These are phyloP conservation scores for Aquilaria sinensis DNA, from an alignment of 345 rosid species.

Conservation along the genomic window DNA sequence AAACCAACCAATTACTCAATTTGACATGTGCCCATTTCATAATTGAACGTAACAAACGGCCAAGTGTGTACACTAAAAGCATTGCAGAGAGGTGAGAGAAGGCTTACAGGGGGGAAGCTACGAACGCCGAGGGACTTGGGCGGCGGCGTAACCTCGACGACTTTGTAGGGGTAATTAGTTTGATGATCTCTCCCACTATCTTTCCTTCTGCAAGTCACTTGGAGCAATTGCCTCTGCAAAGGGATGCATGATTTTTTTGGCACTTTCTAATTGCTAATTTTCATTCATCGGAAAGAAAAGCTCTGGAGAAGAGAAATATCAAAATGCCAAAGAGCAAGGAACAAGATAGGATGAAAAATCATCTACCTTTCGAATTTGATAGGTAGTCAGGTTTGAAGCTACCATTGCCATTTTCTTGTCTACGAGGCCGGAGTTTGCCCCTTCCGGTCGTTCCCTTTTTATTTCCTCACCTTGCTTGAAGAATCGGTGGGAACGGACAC, in stretches of 20 bases:
- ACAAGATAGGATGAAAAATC: not conserved
- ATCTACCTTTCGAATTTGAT: slow-evolving; percentile 31
- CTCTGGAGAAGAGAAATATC: too few species aligned
- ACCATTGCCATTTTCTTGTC: slow-evolving; percentile 29
- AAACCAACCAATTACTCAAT: not conserved
- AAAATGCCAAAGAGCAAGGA: not conserved
- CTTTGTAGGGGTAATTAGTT: slow-evolving; percentile 60
- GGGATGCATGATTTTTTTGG: not conserved
- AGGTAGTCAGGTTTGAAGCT: slow-evolving; percentile 28
- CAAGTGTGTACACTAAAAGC: not conserved
- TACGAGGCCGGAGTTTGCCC: too few species aligned
- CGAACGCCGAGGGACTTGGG: slow-evolving; percentile 91
- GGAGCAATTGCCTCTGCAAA: slow-evolving; percentile 28
- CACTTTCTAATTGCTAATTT: not conserved
- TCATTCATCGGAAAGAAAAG: not conserved
- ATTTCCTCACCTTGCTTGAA: too few species aligned
- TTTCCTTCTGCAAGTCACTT: slow-evolving; percentile 60
- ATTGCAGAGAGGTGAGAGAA: not conserved
- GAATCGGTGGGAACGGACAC: too few species aligned
- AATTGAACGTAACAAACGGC: not conserved
- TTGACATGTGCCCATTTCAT: too few species aligned
- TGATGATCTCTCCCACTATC: slow-evolving; percentile 54
- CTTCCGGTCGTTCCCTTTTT: too few species aligned
- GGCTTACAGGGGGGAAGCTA: slow-evolving; percentile 70
- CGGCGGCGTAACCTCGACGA: slow-evolving; percentile 87